Percentiles rank a stretch among this genome's conserved stretches.
These are phyloP conservation scores for Cnidoscolus chayamansa DNA, from an alignment of 441 rosid genomes.

Conservation along the genomic window DNA sequence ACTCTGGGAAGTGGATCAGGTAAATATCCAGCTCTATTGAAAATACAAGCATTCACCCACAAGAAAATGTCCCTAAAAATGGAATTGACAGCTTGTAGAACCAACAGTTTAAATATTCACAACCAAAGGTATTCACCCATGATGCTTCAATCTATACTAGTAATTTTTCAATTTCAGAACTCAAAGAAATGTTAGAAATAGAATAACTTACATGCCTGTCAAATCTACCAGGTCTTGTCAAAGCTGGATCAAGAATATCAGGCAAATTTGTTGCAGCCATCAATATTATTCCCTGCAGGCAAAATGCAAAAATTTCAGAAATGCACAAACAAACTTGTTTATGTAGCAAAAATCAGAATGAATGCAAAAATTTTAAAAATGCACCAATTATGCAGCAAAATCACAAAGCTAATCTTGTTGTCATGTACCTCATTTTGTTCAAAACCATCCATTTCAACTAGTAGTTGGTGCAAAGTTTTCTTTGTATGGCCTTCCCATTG, in stretches of 20 bases:
- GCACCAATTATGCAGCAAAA: neutral
- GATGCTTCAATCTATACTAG: neutral
- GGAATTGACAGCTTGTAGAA: slow-evolving; percentile 9
- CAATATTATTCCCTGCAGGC: slow-evolving; percentile 80
- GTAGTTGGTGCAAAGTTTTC: slow-evolving; percentile 97
- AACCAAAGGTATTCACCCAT: neutral
- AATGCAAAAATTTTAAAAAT: slow-evolving; percentile 15
- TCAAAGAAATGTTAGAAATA: slow-evolving; percentile 15
- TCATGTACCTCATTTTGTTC: slow-evolving; percentile 88
- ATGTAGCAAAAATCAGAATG: too few species aligned
- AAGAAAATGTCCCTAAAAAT: neutral
- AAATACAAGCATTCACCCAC: neutral
- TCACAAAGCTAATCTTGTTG: slow-evolving; percentile 6
- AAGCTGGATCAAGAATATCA: slow-evolving; percentile 97
- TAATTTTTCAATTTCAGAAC: slow-evolving; percentile 7
- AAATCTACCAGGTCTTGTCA: slow-evolving; percentile 99
- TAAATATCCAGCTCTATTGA: neutral
- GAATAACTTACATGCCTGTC: slow-evolving; percentile 86
- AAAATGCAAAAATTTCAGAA: slow-evolving; percentile 18
- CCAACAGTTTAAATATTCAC: neutral
- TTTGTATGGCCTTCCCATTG: slow-evolving; percentile 99
- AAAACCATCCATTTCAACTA: slow-evolving; percentile 98
- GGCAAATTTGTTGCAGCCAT: slow-evolving; percentile 99
- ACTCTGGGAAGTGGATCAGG: neutral
- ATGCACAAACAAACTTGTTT: neutral